Percentiles rank a stretch among this genome's conserved stretches.
phyloP scores from a whole-genome alignment of 805 yeast genomes.

The Candida lessepsii region DNA sequence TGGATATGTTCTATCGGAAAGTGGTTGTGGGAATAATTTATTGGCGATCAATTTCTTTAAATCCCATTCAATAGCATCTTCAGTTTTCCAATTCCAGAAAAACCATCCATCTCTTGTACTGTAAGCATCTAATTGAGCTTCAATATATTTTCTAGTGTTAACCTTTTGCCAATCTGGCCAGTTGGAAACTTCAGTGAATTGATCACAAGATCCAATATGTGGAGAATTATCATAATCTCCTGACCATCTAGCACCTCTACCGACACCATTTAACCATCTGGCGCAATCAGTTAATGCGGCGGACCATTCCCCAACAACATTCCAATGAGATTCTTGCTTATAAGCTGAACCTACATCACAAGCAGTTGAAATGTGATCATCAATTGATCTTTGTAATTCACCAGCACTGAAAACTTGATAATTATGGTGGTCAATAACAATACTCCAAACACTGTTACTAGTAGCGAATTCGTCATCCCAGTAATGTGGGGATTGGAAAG shows the following conservation, averaged over 20 bases:
- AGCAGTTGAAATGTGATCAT: slow-evolving; percentile 52
- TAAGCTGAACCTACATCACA: slow-evolving; percentile 30
- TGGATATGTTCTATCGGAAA: slow-evolving; percentile 63
- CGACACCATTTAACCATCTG: slow-evolving; percentile 84
- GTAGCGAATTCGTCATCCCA: slow-evolving; percentile 58
- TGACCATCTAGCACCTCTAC: slow-evolving; percentile 78
- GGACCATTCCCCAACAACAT: slow-evolving; percentile 82
- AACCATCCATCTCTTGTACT: slow-evolving; percentile 82
- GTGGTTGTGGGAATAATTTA: slow-evolving; percentile 79
- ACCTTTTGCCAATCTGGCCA: slow-evolving; percentile 62
- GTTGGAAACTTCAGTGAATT: slow-evolving; percentile 25
- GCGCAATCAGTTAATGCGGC: slow-evolving; percentile 94
- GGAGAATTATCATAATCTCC: slow-evolving; percentile 48
- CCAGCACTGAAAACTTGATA: slow-evolving; percentile 77
- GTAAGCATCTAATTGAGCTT: slow-evolving; percentile 85
- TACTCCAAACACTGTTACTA: slow-evolving; percentile 50
- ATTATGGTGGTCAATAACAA: slow-evolving; percentile 84
- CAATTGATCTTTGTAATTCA: slow-evolving; percentile 58
- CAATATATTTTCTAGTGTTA: slow-evolving; percentile 68
- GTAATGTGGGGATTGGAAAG: slow-evolving; percentile 59
- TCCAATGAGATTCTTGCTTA: slow-evolving; percentile 63
- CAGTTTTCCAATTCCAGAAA: slow-evolving; percentile 94
- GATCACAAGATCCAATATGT: slow-evolving; percentile 61
- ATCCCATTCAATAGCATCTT: slow-evolving; percentile 83
- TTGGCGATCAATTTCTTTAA: slow-evolving; percentile 54